Evolutionary conservation across 1,284 basidiomycete genomes (phyloP), one percentile per base, ranked within the genome.

Genomic region (Ganoderma meredithae): DNA sequence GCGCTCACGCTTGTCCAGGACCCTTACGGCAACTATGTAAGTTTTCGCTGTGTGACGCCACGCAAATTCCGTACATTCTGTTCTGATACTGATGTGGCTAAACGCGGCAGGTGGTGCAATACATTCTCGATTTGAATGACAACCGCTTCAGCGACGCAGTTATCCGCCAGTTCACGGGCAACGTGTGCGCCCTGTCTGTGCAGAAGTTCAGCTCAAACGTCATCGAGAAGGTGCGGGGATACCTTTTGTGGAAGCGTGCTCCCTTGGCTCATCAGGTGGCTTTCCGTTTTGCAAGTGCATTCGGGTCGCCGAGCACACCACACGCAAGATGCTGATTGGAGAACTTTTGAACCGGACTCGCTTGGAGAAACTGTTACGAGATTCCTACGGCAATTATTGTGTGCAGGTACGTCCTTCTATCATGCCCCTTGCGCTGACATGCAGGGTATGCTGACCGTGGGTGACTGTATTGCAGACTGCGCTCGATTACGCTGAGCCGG

Each of bases 191-290:
- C 33, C 85, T 99, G 63, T 99, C 97, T 13, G 97, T 99, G 49
- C 98, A 99, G 81, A 99, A 99, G 83, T 99, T 98, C 82, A 96
- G 95, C 79, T 98, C 93, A 68, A 97, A 97, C 79, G 95, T 96
- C 68, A 95, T 97, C 74, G 95, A 96, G 81, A 96, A 97, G 87
- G 92, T 92, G 47, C 36, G 82, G 17, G 40, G 25, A 53, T 52
- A 5, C 49, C 59, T 49, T 55, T 13, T 58, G 41, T 52, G 55
- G 22, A 17, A 4, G 19, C 47, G 41, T 44, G n/a, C 41, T 25
- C 25, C 15, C 39, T 60, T 7, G 58, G 31, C 67, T 68, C 53
- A 68, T 62, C 43, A 68, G 60, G 49, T n/a, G 19, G 60, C 3
- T 9, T 19, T 73, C n/a, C 10, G 15, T 13, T 27, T 27, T 10